These are phyloP conservation scores for Volvox carteri DNA, from an alignment of 163 green algal species.

Conservation along the genomic window DNA sequence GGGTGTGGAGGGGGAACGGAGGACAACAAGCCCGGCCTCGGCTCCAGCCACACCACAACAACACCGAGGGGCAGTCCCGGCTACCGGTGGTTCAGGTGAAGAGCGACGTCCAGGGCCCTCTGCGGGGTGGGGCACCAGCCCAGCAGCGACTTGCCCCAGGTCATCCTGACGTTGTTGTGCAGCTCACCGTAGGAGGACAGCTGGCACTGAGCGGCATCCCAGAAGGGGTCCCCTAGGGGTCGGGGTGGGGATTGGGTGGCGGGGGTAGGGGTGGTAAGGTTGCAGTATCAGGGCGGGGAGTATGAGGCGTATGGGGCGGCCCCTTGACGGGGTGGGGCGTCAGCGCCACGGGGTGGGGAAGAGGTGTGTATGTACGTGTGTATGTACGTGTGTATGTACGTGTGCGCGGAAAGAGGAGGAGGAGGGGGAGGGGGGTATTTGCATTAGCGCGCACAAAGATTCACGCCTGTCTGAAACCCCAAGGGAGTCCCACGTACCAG, in stretches of 20 bases:
- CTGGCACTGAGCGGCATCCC: slow-evolving; percentile 45
- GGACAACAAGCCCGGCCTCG: too few relatives aligned
- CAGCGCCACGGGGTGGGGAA: too few relatives aligned
- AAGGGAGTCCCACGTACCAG: slow-evolving; percentile 10
- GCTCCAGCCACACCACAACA: too few relatives aligned
- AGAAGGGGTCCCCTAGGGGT: slow-evolving; percentile 43
- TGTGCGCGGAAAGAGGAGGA: neutral
- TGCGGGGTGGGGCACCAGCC: slow-evolving; percentile 5
- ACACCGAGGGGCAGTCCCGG: too few relatives aligned
- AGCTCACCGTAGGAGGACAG: slow-evolving; percentile 22
- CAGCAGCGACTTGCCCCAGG: slow-evolving; percentile 50
- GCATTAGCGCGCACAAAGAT: too few relatives aligned
- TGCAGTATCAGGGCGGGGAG: too few relatives aligned
- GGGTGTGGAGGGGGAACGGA: too few relatives aligned
- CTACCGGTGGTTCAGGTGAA: slow-evolving; percentile 49
- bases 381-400: too few relatives aligned
- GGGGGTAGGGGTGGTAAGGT: neutral
- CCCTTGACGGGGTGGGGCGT: too few relatives aligned
- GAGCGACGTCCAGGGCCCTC: neutral
- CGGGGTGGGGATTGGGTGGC: neutral
- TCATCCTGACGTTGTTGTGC: slow-evolving; percentile 57
- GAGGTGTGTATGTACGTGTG: too few relatives aligned
- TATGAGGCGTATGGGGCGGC: too few relatives aligned
- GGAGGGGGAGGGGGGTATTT: neutral
- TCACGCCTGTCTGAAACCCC: too few relatives aligned